These are phyloP conservation scores for Amanita exitialis DNA, from an alignment of 768 basidiomycete species.

Conservation along the genomic window DNA sequence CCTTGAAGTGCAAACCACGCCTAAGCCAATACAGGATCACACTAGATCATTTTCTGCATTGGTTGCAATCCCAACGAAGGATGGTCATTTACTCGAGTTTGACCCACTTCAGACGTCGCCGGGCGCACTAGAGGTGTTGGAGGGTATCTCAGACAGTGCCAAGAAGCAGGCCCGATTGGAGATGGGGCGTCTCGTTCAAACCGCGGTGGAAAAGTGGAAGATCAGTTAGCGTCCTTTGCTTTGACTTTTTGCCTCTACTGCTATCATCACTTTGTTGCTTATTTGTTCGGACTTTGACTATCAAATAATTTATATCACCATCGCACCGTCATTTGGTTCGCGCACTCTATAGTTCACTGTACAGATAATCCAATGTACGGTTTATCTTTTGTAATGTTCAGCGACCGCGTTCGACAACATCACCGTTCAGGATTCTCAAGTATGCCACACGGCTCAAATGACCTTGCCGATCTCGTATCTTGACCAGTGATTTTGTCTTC, in stretches of 20 bases:
- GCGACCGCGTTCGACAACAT: background rate
- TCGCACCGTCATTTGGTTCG: slow-evolving; percentile 4
- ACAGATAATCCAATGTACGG: slow-evolving; percentile 3
- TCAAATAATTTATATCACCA: slow-evolving; percentile 6
- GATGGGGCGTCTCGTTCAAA: slow-evolving; percentile 61
- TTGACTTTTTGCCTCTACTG: background rate
- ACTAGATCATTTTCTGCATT: slow-evolving; percentile 41
- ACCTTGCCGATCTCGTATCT: slow-evolving; percentile 53
- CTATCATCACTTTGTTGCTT: background rate
- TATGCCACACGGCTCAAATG: slow-evolving; percentile 43
- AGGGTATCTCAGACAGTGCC: slow-evolving; percentile 72
- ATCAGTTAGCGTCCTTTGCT: slow-evolving; percentile 24
- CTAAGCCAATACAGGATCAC: slow-evolving; percentile 22
- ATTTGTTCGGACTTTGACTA: slow-evolving; percentile 8
- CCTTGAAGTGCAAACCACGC: slow-evolving; percentile 19
- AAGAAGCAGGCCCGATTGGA: slow-evolving; percentile 77
- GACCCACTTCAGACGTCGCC: slow-evolving; percentile 74
- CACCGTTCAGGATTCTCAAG: slow-evolving; percentile 21
- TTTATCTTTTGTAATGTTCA: slow-evolving; percentile 3
- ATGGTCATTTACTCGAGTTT: slow-evolving; percentile 78
- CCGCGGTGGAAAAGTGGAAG: slow-evolving; percentile 72
- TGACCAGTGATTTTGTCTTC: slow-evolving; percentile 34
- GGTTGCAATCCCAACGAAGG: slow-evolving; percentile 70
- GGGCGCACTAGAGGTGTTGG: slow-evolving; percentile 59
- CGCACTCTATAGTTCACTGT: background rate